Conservation (phyloP, 2,329 filamentous ascomycete species). For the Zymoseptoria tritici region DNA sequence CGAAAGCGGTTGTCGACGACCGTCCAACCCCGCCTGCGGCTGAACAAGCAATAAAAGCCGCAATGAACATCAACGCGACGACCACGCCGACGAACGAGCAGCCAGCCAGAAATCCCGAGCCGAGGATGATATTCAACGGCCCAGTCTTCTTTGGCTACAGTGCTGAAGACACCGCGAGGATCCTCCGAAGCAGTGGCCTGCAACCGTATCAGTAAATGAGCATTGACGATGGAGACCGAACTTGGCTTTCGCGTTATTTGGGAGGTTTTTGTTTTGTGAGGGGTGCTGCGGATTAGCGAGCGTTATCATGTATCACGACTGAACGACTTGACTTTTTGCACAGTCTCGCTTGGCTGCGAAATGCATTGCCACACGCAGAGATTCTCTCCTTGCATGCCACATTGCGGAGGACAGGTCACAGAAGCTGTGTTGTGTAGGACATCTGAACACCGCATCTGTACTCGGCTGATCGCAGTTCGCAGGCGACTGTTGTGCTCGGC, state of each 20-base stretch:
- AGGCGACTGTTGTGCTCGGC: not conserved
- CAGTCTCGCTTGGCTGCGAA: not conserved
- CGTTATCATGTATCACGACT: not conserved
- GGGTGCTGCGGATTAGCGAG: not conserved
- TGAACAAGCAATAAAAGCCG: not conserved
- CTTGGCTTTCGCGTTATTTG: not conserved
- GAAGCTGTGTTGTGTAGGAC: not conserved
- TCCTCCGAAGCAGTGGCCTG: slow-evolving; percentile 50
- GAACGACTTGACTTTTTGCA: not conserved
- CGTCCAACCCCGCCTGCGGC: not conserved
- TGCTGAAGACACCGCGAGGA: slow-evolving; percentile 68
- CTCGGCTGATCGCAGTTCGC: slow-evolving; percentile 2
- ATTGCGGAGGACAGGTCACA: not conserved
- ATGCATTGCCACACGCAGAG: not conserved
- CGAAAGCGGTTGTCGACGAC: not conserved
- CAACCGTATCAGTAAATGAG: slow-evolving; percentile 1
- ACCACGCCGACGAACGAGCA: not conserved
- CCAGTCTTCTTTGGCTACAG: slow-evolving; percentile 92
- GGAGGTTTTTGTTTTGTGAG: too few species aligned
- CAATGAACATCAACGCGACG: not conserved
- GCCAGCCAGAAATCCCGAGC: slow-evolving; percentile 24
- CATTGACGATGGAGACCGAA: not conserved
- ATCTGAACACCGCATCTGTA: not conserved
- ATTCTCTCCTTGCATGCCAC: not conserved
- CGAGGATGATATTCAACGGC: slow-evolving; percentile 81